Percentiles rank a stretch among this genome's conserved stretches.
phyloP scores from a whole-genome alignment of 441 rosid species.

The Bocquillonia castaneifolia region DNA sequence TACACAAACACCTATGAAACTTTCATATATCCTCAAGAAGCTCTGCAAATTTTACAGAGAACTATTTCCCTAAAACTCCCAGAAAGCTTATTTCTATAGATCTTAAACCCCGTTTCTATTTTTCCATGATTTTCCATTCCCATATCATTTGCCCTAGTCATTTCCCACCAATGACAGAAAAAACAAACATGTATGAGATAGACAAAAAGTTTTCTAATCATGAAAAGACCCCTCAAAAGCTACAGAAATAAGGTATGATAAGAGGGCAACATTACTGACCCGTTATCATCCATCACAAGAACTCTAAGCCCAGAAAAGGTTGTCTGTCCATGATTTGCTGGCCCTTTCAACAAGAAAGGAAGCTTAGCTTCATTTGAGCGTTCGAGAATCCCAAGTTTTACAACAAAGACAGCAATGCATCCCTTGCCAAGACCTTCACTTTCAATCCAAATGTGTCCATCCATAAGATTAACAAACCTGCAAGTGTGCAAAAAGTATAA shows the following conservation, averaged over 20 bases:
- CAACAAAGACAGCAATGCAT: slow-evolving; percentile 67
- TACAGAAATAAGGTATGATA: slow-evolving; percentile 9
- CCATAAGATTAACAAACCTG: slow-evolving; percentile 97
- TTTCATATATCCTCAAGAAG: background rate
- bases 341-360: slow-evolving; percentile 34
- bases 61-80: background rate
- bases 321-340: slow-evolving; percentile 41
- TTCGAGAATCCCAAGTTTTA: slow-evolving; percentile 64
- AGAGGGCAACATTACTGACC: slow-evolving; percentile 45
- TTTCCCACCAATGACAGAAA: background rate
- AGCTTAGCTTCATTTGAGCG: slow-evolving; percentile 50
- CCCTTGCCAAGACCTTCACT: slow-evolving; percentile 93
- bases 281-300: slow-evolving; percentile 83
- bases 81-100: background rate
- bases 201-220: background rate
- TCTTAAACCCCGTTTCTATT: background rate
- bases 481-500: slow-evolving; percentile 18
- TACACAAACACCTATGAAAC: background rate
- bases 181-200: background rate
- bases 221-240: background rate
- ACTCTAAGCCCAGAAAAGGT: slow-evolving; percentile 82
- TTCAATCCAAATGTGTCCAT: slow-evolving; percentile 92
- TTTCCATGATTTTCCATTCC: background rate
- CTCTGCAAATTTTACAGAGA: no score
- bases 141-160: no score